Base-by-base conservation (phyloP, 805 yeast species). In the Candida vaughaniae region DNA sequence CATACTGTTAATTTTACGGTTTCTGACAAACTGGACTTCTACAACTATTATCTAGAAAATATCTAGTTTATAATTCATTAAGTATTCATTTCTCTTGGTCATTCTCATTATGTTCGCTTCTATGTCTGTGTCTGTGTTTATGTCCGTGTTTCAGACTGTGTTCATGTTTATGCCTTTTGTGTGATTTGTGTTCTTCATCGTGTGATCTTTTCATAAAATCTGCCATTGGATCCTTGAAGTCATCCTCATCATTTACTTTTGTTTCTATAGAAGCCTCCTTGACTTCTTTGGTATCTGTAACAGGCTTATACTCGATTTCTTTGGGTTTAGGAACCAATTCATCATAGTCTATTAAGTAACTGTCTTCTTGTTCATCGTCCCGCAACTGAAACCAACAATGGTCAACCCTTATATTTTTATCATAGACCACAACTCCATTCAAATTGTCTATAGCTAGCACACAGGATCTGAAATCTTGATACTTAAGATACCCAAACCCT, bases 361-460 rank as follows among this genome's bases (percentile, higher is more conserved):
- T 72, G 32, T 73, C 77, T 35, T 73, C 77, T 12, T 49, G 55
- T 44, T 78, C 80, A 6, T 71, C 77, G 10, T 71, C 73, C 46
- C 71, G 64, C 25, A 82, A 75, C 41, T 69, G 74, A 53, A 73
- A 85, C 41, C 75, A 69, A 3, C 80, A 75, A 64, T 87, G 95
- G 52, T 87, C 95, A 1, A 88, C 93, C 39, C 75, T 64, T 20
- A 68, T 48, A 11, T 52, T 56, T 31, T 55, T 49, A 7, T 81
- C 86, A 28, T 73, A 68, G 1, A 85, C 69, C 56, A 57, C 56
- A 23, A 66, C 58, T 1, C 96, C 95, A 54, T 87, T 86, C 45
- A 91, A 67, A 55, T 91, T 91, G 59, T 91, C 98, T 3, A 91
- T 81, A 0, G 97, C 96, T 18, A 91, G 64, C 0, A 87, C 74